A percentile compares a stretch with the other conserved stretches of the same genome.
These are phyloP conservation scores for Arthrobotrys musiformis DNA, from an alignment of 2,329 filamentous ascomycete genomes.

Conservation along the genomic window DNA sequence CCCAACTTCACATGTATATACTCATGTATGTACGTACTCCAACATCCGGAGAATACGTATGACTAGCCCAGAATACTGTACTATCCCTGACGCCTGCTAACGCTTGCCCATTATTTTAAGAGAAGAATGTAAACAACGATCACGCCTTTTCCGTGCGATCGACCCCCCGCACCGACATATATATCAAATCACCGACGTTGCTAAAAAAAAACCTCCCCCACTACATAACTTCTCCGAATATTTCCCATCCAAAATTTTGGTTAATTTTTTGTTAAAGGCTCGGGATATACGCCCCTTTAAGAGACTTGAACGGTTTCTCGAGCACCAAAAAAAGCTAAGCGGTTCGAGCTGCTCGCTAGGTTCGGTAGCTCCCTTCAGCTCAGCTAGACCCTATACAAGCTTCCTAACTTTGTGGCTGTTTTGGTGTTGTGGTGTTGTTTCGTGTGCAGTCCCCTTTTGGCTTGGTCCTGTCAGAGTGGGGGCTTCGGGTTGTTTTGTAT, in stretches of 20 bases:
- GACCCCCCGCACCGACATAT: neutral
- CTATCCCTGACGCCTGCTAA: neutral
- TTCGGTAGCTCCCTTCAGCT: slow-evolving; percentile 1
- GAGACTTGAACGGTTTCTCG: neutral
- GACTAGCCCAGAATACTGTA: neutral
- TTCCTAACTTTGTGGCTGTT: slow-evolving; percentile 14
- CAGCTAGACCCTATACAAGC: neutral
- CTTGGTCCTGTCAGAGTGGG: neutral
- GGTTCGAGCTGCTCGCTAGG: neutral
- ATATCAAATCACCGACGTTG: no score
- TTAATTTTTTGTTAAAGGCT: neutral
- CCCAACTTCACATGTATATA: neutral
- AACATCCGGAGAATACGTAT: neutral
- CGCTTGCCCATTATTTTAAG: neutral
- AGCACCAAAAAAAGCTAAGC: neutral
- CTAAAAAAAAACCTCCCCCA: no score
- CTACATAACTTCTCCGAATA: neutral
- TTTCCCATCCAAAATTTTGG: neutral
- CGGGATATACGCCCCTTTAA: neutral
- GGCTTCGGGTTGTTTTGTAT: neutral
- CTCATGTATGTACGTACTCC: neutral
- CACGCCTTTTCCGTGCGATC: neutral
- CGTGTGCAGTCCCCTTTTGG: slow-evolving; percentile 2
- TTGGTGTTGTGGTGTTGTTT: slow-evolving; percentile 33
- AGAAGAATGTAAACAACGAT: neutral